phyloP scores from a whole-genome alignment of 2,329 filamentous ascomycete species.

The Scedosporium apiospermum region DNA sequence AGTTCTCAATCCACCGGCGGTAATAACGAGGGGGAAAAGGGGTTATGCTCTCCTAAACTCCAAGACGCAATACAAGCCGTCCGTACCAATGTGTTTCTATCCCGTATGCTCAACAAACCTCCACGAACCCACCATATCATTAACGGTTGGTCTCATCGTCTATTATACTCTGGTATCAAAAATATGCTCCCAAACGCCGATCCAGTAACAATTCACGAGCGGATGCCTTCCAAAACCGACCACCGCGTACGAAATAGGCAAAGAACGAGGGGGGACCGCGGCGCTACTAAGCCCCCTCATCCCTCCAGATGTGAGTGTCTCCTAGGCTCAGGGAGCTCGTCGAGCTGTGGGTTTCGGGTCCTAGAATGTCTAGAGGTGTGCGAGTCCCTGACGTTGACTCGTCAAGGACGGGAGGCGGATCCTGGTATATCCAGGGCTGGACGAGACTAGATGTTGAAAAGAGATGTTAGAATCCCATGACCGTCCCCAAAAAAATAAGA shows the following conservation, averaged over 20 bases:
- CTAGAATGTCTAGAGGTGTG: slow-evolving; percentile 5
- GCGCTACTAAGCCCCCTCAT: not conserved
- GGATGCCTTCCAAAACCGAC: not conserved
- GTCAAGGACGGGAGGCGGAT: slow-evolving; percentile 33
- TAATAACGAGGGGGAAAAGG: too few species aligned
- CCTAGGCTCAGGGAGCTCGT: slow-evolving; percentile 5
- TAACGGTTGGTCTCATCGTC: not conserved
- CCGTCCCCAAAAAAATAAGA: not conserved
- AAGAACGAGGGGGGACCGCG: not conserved
- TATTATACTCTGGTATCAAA: not conserved
- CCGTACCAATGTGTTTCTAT: not conserved
- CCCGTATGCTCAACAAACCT: not conserved
- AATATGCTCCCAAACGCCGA: not conserved
- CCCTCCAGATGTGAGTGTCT: slow-evolving; percentile 6
- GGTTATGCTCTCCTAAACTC: not conserved
- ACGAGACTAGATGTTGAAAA: slow-evolving; percentile 30
- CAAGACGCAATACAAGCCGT: not conserved
- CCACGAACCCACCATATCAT: not conserved
- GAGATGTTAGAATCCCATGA: slow-evolving; percentile 8
- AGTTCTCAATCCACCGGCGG: not conserved
- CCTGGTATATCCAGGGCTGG: slow-evolving; percentile 58
- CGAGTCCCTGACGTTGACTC: slow-evolving; percentile 6
- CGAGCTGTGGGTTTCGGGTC: slow-evolving; percentile 4
- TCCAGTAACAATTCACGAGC: not conserved
- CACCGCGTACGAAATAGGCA: not conserved